Evolutionary conservation across 2,329 filamentous ascomycete genomes (phyloP).

Genomic region (Colletotrichum sojae): DNA sequence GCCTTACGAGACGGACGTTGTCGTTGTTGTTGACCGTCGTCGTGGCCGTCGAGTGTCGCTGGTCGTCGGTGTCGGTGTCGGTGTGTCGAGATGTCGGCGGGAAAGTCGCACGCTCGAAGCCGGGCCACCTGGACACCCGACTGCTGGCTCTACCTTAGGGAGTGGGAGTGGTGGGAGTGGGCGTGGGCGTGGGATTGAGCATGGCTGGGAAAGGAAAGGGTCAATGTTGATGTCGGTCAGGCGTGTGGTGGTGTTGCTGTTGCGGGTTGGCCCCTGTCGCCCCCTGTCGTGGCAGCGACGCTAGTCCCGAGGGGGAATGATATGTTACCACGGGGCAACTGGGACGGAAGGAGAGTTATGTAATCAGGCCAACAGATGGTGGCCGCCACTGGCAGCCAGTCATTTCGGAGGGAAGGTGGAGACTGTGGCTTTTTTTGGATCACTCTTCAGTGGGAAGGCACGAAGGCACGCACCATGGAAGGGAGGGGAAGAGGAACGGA

Average conservation of each 20-base stretch:
- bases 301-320: conserved; percentile 16
- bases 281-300: conserved; percentile 41
- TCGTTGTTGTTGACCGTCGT: conserved; percentile 32
- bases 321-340: conserved; percentile 43
- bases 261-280: conserved; percentile 40
- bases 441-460: not conserved
- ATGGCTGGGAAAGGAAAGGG: conserved; percentile 41
- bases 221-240: conserved; percentile 43
- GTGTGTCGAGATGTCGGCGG: conserved; percentile 40
- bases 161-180: conserved; percentile 20
- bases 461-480: not conserved
- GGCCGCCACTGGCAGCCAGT: conserved; percentile 20
- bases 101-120: conserved; percentile 30
- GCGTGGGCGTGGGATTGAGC: conserved; percentile 35
- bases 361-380: not conserved
- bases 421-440: conserved; percentile 29
- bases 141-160: conserved; percentile 15
- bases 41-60: conserved; percentile 29
- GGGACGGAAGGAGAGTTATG: conserved; percentile 3
- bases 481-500: no score
- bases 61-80: conserved; percentile 34
- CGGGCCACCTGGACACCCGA: conserved; percentile 30
- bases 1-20: conserved; percentile 9
- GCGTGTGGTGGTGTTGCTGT: conserved; percentile 40
- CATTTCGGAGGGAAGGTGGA: conserved; percentile 11